Evolutionary conservation across 768 basidiomycete genomes (phyloP), one percentile per base, ranked within the genome.

Genomic region (Galerina sulciceps): DNA sequence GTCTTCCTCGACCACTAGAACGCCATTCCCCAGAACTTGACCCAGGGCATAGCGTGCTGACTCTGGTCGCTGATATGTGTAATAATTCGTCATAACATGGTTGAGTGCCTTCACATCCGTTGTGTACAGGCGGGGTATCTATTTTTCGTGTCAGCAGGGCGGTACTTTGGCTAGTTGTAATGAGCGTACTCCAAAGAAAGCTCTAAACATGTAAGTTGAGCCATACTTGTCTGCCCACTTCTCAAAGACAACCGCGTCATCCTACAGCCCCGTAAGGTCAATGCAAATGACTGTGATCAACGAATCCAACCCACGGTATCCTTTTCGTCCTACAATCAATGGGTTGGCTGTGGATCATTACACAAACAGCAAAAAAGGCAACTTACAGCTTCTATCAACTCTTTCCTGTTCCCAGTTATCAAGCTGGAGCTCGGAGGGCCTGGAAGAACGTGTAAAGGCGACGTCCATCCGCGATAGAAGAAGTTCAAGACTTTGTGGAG

Each of bases 41-140:
- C 68, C 58, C 5, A 88, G 67, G 37, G 53, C 67, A 37, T 70
- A 75, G 10, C 81, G 74, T 6, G 71, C 63, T 1, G 67, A 60
- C 10, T 76, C 73, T 0, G 87, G 79, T 61, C 89, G 90, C 58
- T 83, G 81, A 61, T 87, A 91, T 40, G 76, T 71, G 26, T 79
- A 69, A 22, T 73, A 73, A 55, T 89, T 85, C 59, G 79, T 77
- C 11, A 93, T 74, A 51, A 94, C 75, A 62, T 92, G 85, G 42
- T 81, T 79, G 37, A 93, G 37, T 0, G 89, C 90, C 26, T 83
- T 82, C 0, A 83, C 73, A 64, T 92, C 91, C 51, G 77, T 68
- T 0, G 87, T 89, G 67, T 79, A 80, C 10, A 91, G 69, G 6
- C 81, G 77, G 26, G 26, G 26, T 31, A 4, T 31, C 43, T 41